phyloP scores from a whole-genome alignment of 108 stramenopile genomes.

The Nitzschia putrida region DNA sequence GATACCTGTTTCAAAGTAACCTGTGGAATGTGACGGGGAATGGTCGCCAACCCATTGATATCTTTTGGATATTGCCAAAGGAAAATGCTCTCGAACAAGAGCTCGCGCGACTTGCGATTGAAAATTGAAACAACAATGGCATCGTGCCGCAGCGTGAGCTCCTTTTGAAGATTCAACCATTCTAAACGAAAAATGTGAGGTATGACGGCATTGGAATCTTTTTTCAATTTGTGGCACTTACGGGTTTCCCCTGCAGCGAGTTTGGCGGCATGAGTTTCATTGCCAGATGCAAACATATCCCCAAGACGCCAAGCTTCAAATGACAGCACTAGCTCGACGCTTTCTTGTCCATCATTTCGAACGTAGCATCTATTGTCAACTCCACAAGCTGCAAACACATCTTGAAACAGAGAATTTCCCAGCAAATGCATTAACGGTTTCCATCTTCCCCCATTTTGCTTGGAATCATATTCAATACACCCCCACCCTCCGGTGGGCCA shows the following conservation, averaged over 20 bases:
- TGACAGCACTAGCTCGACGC: not conserved
- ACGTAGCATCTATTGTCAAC: conserved; percentile 26
- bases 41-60: not conserved
- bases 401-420: conserved; percentile 34
- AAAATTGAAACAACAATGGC: conserved; percentile 2
- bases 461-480: conserved; percentile 45
- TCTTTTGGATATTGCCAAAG: conserved; percentile 21
- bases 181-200: conserved; percentile 2
- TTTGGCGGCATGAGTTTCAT: not conserved
- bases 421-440: conserved; percentile 54
- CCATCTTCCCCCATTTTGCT: conserved; percentile 50
- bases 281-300: not conserved
- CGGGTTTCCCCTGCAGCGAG: conserved; percentile 4
- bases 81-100: conserved; percentile 12
- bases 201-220: not conserved
- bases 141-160: not conserved
- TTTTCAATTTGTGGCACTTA: not conserved
- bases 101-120: not conserved
- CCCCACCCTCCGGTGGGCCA: conserved; percentile 76
- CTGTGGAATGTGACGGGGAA: not conserved
- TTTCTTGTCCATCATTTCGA: conserved; percentile 29
- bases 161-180: not conserved
- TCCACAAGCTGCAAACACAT: conserved; percentile 51
- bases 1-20: not conserved
- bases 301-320: conserved; percentile 36